Conservation (phyloP, 495 filamentous ascomycete species). For the Aspergillus homomorphus region DNA sequence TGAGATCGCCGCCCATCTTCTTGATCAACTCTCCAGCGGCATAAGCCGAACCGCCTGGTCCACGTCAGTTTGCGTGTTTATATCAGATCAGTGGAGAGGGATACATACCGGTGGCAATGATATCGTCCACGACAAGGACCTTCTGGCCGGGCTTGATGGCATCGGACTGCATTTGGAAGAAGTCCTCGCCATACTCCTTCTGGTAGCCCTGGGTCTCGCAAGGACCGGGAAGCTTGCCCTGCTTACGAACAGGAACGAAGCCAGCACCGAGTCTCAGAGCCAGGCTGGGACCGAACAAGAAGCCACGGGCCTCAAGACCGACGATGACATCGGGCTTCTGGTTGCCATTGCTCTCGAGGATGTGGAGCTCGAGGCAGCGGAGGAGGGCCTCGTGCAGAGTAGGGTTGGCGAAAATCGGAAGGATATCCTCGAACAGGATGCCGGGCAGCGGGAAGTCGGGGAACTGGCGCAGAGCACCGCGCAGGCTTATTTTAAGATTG, state of each 20-base stretch:
- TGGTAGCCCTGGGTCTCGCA: conserved; percentile 77
- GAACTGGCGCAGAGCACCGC: conserved; percentile 64
- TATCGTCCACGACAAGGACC: conserved; percentile 92
- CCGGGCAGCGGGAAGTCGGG: conserved; percentile 93
- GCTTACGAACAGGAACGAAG: conserved; percentile 94
- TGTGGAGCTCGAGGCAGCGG: conserved; percentile 82
- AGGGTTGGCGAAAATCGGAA: conserved; percentile 89
- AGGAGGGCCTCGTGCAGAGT: conserved; percentile 71
- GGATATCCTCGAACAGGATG: conserved; percentile 97
- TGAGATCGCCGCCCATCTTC: conserved; percentile 76
- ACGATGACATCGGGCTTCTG: conserved; percentile 84
- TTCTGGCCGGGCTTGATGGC: conserved; percentile 82
- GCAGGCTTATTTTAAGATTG: conserved; percentile 83
- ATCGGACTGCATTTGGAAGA: conserved; percentile 91
- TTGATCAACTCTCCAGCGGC: conserved; percentile 83
- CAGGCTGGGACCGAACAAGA: conserved; percentile 89
- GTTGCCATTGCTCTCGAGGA: conserved; percentile 49
- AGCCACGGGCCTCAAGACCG: conserved; percentile 90
- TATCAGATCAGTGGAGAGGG: not conserved
- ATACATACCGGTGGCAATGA: conserved; percentile 90
- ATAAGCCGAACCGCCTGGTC: conserved; percentile 80
- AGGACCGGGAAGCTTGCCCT: conserved; percentile 91
- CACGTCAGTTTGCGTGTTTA: not conserved
- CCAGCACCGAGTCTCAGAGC: conserved; percentile 80
- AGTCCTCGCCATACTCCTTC: conserved; percentile 97